Evolutionary conservation across 192 early-diverging fungal species (phyloP).

Genomic region (Mortierella antarctica): DNA sequence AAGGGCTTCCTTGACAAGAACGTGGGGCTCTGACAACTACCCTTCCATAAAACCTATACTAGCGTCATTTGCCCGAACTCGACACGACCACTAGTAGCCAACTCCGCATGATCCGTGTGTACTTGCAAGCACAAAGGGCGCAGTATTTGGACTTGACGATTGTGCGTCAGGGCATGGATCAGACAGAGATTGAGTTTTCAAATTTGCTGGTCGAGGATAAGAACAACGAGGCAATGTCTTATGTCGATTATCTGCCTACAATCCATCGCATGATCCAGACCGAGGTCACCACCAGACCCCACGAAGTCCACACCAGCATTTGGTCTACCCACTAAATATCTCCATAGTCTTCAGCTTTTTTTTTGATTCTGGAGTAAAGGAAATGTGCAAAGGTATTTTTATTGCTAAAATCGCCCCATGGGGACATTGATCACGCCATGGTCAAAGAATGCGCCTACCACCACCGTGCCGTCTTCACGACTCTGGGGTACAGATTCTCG

Average conservation of each 20-base stretch:
- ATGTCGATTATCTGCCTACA: conserved; percentile 91
- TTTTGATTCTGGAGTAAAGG: background rate
- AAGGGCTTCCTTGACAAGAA: background rate
- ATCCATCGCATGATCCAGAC: conserved; percentile 90
- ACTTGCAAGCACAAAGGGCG: conserved; percentile 72
- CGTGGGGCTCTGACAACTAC: background rate
- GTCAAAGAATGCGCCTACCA: conserved; percentile 53
- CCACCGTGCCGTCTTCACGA: conserved; percentile 48
- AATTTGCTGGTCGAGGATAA: conserved; percentile 90
- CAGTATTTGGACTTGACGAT: conserved; percentile 76
- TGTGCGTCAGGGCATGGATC: conserved; percentile 89
- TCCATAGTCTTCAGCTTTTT: background rate
- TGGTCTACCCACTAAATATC: conserved; percentile 27
- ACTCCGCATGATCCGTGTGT: conserved; percentile 69
- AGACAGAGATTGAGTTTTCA: conserved; percentile 81
- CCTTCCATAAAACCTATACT: background rate
- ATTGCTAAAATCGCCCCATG: conserved; percentile 42
- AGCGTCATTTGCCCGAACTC: conserved; percentile 75
- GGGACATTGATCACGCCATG: conserved; percentile 52
- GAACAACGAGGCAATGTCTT: conserved; percentile 87
- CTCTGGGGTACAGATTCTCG: conserved; percentile 43
- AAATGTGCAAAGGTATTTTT: background rate
- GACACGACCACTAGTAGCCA: conserved; percentile 64
- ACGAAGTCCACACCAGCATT: conserved; percentile 30
- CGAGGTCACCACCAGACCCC: conserved; percentile 62